Conservation (phyloP, 306 rosid genomes). For the Acmispon strigosus region DNA sequence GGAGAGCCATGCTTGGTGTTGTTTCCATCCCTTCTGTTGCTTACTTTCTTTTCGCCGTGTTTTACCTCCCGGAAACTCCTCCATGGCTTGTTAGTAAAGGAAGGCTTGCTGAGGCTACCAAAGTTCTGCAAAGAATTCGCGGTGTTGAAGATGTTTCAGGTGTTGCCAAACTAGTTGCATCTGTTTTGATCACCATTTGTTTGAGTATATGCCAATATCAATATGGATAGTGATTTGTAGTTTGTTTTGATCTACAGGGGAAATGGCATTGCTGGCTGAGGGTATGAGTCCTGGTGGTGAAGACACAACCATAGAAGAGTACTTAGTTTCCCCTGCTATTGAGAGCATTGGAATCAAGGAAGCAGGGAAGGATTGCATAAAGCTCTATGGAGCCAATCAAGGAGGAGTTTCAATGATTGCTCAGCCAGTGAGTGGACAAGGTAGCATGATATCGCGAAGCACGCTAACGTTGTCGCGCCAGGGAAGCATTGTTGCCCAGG, state of each 20-base stretch:
- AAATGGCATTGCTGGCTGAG: slow-evolving; percentile 82
- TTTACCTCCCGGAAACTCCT: slow-evolving; percentile 89
- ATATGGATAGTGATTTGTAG: background rate
- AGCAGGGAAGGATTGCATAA: slow-evolving; percentile 49
- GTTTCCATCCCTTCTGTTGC: slow-evolving; percentile 61
- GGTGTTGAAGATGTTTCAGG: slow-evolving; percentile 83
- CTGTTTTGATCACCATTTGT: background rate
- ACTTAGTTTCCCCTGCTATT: slow-evolving; percentile 65
- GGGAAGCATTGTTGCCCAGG: slow-evolving; percentile 49
- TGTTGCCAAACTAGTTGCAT: slow-evolving; percentile 1
- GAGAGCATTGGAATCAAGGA: slow-evolving; percentile 39
- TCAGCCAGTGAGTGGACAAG: slow-evolving; percentile 55
- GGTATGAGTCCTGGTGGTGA: slow-evolving; percentile 83
- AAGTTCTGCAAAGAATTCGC: slow-evolving; percentile 69
- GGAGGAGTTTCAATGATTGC: slow-evolving; percentile 77
- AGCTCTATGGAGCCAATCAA: slow-evolving; percentile 59
- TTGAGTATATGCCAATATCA: background rate
- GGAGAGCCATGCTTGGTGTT: slow-evolving; percentile 88
- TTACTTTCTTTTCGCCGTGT: slow-evolving; percentile 46
- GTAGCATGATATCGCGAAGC: slow-evolving; percentile 51
- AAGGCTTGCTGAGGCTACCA: slow-evolving; percentile 62
- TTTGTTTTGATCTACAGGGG: slow-evolving; percentile 46
- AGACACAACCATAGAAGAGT: slow-evolving; percentile 61
- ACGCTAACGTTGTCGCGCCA: slow-evolving; percentile 44
- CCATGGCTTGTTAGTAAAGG: slow-evolving; percentile 96